Conservation (phyloP, 768 basidiomycete species). For the Gyrodon lividus region DNA sequence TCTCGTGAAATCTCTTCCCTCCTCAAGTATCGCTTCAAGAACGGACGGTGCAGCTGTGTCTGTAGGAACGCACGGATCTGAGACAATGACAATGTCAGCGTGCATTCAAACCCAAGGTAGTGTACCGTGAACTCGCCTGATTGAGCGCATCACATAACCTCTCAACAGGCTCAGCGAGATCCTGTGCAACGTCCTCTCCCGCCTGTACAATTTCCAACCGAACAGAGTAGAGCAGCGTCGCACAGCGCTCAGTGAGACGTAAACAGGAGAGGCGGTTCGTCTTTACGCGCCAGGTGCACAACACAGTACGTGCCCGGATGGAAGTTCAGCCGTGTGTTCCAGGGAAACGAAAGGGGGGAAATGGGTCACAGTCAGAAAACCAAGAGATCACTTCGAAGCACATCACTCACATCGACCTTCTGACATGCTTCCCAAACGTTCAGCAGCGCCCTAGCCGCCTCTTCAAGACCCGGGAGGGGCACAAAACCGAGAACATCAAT, state of each 20-base stretch:
- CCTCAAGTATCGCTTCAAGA: constrained; percentile 75
- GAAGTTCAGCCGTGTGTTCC: too few species aligned
- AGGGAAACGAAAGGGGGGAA: not conserved
- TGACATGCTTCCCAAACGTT: constrained; percentile 66
- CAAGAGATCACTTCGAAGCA: not conserved
- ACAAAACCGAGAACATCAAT: constrained; percentile 42
- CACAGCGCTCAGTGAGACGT: constrained; percentile 71
- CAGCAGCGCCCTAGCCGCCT: constrained; percentile 51
- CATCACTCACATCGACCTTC: constrained; percentile 55
- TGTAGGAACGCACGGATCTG: constrained; percentile 53
- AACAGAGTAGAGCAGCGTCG: constrained; percentile 62
- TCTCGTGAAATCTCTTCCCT: constrained; percentile 63
- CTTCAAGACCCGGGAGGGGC: constrained; percentile 55
- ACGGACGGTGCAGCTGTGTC: constrained; percentile 65
- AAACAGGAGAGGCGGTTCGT: constrained; percentile 67
- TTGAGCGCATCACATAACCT: constrained; percentile 34
- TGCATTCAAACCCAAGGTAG: too few species aligned
- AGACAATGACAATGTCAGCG: not conserved
- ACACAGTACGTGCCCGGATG: not conserved
- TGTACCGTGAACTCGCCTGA: constrained; percentile 37
- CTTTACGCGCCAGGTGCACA: constrained; percentile 33
- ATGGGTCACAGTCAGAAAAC: not conserved
- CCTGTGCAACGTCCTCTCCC: constrained; percentile 47
- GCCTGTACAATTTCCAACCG: constrained; percentile 61
- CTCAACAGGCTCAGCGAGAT: constrained; percentile 49